Percentiles rank a stretch among this genome's conserved stretches.
Conservation (phyloP, 345 rosid genomes). For the Lumnitzera racemosa region DNA sequence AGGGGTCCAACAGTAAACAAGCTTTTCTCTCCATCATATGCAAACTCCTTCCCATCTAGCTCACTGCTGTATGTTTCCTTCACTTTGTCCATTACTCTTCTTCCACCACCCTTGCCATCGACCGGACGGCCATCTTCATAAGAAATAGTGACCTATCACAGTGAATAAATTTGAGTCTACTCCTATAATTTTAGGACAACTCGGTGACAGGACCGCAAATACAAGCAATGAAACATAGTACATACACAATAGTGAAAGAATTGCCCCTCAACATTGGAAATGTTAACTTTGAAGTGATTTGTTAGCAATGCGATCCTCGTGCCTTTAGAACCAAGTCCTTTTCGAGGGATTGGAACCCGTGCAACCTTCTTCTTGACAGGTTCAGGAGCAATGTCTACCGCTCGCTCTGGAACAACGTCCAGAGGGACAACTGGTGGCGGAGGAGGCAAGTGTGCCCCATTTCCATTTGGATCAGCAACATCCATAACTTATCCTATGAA, state of each 20-base stretch:
- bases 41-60: slow-evolving; percentile 32
- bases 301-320: slow-evolving; percentile 21
- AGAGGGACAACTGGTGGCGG: slow-evolving; percentile 27
- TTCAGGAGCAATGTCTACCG: neutral
- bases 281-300: slow-evolving; percentile 39
- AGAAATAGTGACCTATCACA: slow-evolving; percentile 23
- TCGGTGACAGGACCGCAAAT: neutral
- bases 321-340: slow-evolving; percentile 33
- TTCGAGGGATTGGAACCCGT: slow-evolving; percentile 29
- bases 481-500: slow-evolving; percentile 8
- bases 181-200: neutral
- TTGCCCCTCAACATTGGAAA: slow-evolving; percentile 21
- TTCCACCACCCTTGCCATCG: slow-evolving; percentile 36
- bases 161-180: neutral
- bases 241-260: slow-evolving; percentile 38
- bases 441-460: slow-evolving; percentile 20
- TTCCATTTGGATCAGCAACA: slow-evolving; percentile 6
- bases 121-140: slow-evolving; percentile 41
- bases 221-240: neutral
- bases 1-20: slow-evolving; percentile 42
- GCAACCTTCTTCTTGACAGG: slow-evolving; percentile 21
- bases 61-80: slow-evolving; percentile 29
- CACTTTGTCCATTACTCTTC: slow-evolving; percentile 34
- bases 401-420: slow-evolving; percentile 19
- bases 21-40: slow-evolving; percentile 47